Evolutionary conservation across 1,284 basidiomycete genomes (phyloP), one percentile per base, ranked within the genome.

Genomic region (Naganishia albida): DNA sequence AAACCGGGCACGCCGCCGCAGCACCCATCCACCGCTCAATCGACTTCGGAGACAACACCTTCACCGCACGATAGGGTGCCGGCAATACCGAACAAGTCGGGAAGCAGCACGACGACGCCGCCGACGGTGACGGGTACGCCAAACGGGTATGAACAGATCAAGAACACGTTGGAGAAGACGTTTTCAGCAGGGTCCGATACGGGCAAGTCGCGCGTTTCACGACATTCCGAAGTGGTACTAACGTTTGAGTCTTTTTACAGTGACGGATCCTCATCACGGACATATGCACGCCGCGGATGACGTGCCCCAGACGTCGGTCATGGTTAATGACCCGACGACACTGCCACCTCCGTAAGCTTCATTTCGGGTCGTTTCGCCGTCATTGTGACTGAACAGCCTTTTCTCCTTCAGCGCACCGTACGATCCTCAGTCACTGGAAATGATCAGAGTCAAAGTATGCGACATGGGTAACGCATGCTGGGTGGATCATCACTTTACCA

Each of bases 391-490:
- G 39, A 44, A 44, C 65, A 69, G 28, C 66, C 67, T 46, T 59
- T 6, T 38, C 34, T 51, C 18, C 26, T 12, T 18, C 28, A 64
- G 42, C 7, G 64, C 64, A 18, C 82, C 82, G 0, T 84, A 85
- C 72, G 83, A 85, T 71, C 84, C 83, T 0, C 79, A 79, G 55
- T 81, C 80, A 59, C 74, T 85, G 42, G 93, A 97, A 78, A 87
- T 88, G 74, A 96, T 99, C 70, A 98, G 94, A 3, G 96, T 99
- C 69, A 98, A 99, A 84, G 98, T 99, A 76, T 95, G 95, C 39
- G 96, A 99, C 83, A 80, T 99, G 63, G 95, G 93, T 23, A 96
- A 97, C 77, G 83, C 83, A 3, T 84, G 83, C 70, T 82, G 81
- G 80, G 79, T 80, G 39, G 90, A 75, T 69, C 75, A 80, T 64